Base-by-base conservation (phyloP, 2,329 filamentous ascomycete genomes). In the Xylariaceae sp. region DNA sequence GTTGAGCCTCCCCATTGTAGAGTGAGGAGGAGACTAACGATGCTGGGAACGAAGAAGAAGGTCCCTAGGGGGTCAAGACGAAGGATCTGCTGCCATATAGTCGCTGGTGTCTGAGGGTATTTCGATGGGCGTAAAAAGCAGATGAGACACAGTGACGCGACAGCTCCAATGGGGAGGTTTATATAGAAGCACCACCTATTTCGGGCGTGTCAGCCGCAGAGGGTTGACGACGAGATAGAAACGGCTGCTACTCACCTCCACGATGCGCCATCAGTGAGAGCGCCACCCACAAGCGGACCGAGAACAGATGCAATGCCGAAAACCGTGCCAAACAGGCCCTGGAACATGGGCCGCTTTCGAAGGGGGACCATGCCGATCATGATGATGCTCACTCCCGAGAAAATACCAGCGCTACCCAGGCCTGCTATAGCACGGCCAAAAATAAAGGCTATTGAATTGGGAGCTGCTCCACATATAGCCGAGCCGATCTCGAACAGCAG, bases 11-110 rank as follows among this genome's bases (percentile, higher is more conserved):
- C 81, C 83, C 82, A 86, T 62, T 86, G 80, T 32, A 87, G 71
- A 1, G 83, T 83, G 5, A 87, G 71, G 2, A 87, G 68, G 36
- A 86, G 77, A 57, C 76, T 82, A 13, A 85, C 73, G 37, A 84
- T 75, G 30, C 76, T 76, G 0, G 83, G 82, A 15, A 86, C 67
- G 58, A 87, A 80, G 66, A 84, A 76, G 13, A 79, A 63, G 7
- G 80, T 84, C 22, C 84, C 83, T 1, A 84, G 63, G 0, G 80
- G 80, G 53, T 86, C 82, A 49, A 67, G 56, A 0, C 79, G 76
- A 58, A 72, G 70, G 49, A 82, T 64, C 47, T 81, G 78, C 51
- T 74, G 66, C 49, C 65, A 65, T 30, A 74, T 30, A 0, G 52
- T 53, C 8, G 63, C 64, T 34, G 63, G 60, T 22, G 47, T 39